Conservation (phyloP, 2,329 filamentous ascomycete genomes). For the Simplicillium sp. region DNA sequence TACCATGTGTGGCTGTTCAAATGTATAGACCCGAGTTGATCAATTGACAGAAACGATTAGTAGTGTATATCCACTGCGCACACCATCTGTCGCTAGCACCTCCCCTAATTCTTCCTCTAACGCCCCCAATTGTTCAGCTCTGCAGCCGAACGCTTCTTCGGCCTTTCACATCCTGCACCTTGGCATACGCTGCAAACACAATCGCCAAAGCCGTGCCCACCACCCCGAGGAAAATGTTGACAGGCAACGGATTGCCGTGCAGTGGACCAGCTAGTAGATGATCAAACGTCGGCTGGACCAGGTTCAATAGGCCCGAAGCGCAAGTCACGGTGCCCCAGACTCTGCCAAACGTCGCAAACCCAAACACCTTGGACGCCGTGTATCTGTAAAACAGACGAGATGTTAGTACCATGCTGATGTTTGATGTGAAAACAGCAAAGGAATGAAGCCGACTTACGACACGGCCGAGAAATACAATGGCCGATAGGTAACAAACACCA, state of each 20-base stretch:
- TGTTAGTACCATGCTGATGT: rapidly evolving
- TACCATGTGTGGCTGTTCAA: too few relatives aligned
- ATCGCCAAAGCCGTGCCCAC: constrained; percentile 30
- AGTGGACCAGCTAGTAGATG: constrained; percentile 56
- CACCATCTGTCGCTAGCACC: too few relatives aligned
- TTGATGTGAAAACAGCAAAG: background rate
- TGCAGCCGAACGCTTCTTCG: too few relatives aligned
- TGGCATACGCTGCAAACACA: background rate
- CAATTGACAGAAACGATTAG: too few relatives aligned
- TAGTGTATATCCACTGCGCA: too few relatives aligned
- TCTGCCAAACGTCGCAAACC: constrained; percentile 70
- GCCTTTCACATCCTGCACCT: background rate
- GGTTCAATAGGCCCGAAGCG: constrained; percentile 61
- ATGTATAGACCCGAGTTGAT: too few relatives aligned
- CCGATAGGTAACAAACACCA: constrained; percentile 61
- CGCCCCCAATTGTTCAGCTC: too few relatives aligned
- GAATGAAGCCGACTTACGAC: constrained; percentile 30
- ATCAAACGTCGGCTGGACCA: constrained; percentile 61
- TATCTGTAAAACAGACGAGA: background rate
- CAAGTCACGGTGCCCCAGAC: constrained; percentile 72
- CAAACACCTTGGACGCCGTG: constrained; percentile 53
- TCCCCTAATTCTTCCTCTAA: too few relatives aligned
- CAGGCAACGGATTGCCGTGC: constrained; percentile 49
- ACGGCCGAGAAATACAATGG: constrained; percentile 72
- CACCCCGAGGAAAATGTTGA: constrained; percentile 50